phyloP scores from a whole-genome alignment of 345 rosid genomes.

The Gossypium stocksii region DNA sequence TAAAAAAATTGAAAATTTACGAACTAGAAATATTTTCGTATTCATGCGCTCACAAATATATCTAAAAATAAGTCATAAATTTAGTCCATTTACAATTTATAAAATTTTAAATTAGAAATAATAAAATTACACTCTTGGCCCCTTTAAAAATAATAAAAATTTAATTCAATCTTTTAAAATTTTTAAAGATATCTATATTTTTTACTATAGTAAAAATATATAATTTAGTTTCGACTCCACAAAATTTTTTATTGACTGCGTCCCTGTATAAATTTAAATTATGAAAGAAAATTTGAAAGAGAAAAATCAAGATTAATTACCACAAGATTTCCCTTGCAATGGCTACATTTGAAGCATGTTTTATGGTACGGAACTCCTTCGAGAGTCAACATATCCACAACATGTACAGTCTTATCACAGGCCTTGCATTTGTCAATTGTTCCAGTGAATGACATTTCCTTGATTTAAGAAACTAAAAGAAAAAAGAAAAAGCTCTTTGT shows the following conservation, averaged over 20 bases:
- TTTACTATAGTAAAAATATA: too few species aligned
- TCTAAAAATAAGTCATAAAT: too few species aligned
- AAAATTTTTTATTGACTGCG: accelerated
- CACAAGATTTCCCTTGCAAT: constrained; percentile 90
- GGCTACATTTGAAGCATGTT: constrained; percentile 86
- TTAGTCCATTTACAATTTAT: too few species aligned
- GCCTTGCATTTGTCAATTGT: constrained; percentile 97
- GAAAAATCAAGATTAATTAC: constrained; percentile 26
- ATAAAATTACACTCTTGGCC: not conserved
- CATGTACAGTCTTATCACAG: constrained; percentile 87
- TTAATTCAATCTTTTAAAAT: too few species aligned
- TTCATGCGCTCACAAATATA: too few species aligned
- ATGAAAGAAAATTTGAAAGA: not conserved
- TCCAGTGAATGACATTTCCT: constrained; percentile 76
- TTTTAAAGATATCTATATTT: too few species aligned
- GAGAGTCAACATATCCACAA: constrained; percentile 74
- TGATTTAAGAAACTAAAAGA: not conserved
- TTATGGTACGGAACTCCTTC: constrained; percentile 96
- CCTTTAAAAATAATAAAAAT: not conserved
- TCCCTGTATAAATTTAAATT: not conserved
- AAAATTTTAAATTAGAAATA: too few species aligned
- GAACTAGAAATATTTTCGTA: too few species aligned
- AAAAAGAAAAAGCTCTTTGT: not conserved
- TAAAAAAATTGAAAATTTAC: too few species aligned
- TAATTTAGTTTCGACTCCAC: too few species aligned